A percentile compares a stretch with the other conserved stretches of the same genome.
These are phyloP conservation scores for Mucor piriformis DNA, from an alignment of 371 early-diverging fungal species.

Conservation along the genomic window DNA sequence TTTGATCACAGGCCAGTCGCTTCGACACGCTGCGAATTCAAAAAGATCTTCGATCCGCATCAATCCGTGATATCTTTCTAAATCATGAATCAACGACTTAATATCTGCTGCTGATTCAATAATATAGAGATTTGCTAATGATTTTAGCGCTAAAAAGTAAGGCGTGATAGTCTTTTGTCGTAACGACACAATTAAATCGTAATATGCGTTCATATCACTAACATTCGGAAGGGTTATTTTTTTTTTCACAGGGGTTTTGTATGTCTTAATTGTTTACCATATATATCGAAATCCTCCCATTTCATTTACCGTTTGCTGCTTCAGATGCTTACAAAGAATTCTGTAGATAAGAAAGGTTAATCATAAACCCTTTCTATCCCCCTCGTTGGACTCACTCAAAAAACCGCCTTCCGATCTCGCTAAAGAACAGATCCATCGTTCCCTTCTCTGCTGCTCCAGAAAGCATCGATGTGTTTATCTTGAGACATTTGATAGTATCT, in stretches of 20 bases:
- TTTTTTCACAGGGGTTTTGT: no score
- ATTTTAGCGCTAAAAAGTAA: conserved; percentile 87
- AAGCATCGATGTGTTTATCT: conserved; percentile 74
- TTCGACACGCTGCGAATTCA: conserved; percentile 86
- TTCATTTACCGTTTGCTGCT: conserved; percentile 75
- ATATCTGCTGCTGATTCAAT: conserved; percentile 83
- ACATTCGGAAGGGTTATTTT: no score
- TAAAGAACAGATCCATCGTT: conserved; percentile 88
- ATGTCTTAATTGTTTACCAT: conserved; percentile 39
- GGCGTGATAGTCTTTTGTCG: conserved; percentile 73
- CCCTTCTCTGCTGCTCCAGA: conserved; percentile 79
- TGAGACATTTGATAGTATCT: conserved; percentile 78
- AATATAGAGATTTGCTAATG: conserved; percentile 90
- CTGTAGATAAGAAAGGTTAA: conserved; percentile 31
- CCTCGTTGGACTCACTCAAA: conserved; percentile 65
- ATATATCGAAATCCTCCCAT: conserved; percentile 83
- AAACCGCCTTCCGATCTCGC: conserved; percentile 85
- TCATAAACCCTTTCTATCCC: not conserved
- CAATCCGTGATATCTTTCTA: conserved; percentile 81
- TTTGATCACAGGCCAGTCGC: conserved; percentile 87
- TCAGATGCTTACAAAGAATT: conserved; percentile 79
- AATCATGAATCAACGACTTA: conserved; percentile 83
- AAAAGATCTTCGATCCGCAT: conserved; percentile 89
- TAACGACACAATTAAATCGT: conserved; percentile 60
- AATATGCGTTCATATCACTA: conserved; percentile 90